Percentiles rank a stretch among this genome's conserved stretches.
phyloP scores from a whole-genome alignment of 495 filamentous ascomycete species.

The Pseudevernia furfuracea region DNA sequence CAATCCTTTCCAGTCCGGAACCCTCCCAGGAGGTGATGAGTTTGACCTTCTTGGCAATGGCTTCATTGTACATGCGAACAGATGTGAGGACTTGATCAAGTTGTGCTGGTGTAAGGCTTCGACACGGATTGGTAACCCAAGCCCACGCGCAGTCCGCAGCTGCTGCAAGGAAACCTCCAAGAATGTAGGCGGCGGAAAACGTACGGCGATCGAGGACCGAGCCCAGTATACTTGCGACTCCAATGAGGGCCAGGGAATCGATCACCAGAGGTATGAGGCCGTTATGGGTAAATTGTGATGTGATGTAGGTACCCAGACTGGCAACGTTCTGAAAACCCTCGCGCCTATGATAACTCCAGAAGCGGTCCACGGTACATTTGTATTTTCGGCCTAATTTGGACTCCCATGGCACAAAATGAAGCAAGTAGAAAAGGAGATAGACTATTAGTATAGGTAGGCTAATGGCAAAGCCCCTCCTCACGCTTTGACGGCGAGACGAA shows the following conservation, averaged over 20 bases:
- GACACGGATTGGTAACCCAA: not conserved
- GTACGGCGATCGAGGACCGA: not conserved
- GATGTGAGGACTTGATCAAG: not conserved
- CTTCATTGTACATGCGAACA: not conserved
- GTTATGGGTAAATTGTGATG: not conserved
- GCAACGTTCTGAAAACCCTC: not conserved
- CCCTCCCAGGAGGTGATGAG: not conserved
- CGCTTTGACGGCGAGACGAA: not conserved
- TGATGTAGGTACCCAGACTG: not conserved
- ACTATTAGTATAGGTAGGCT: not conserved
- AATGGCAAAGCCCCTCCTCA: not conserved
- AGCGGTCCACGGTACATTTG: not conserved
- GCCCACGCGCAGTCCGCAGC: conserved; percentile 1
- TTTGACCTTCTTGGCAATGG: not conserved
- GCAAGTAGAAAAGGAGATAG: not conserved
- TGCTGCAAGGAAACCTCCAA: conserved; percentile 6
- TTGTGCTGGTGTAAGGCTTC: not conserved
- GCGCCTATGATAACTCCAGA: not conserved
- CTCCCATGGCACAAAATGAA: not conserved
- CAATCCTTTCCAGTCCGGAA: not conserved
- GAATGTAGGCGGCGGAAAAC: not conserved
- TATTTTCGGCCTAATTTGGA: not conserved
- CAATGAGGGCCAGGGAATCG: not conserved
- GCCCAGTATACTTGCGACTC: not conserved
- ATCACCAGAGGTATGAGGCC: not conserved